phyloP scores from a whole-genome alignment of 106 monocot species.

The Acorus gramineus region DNA sequence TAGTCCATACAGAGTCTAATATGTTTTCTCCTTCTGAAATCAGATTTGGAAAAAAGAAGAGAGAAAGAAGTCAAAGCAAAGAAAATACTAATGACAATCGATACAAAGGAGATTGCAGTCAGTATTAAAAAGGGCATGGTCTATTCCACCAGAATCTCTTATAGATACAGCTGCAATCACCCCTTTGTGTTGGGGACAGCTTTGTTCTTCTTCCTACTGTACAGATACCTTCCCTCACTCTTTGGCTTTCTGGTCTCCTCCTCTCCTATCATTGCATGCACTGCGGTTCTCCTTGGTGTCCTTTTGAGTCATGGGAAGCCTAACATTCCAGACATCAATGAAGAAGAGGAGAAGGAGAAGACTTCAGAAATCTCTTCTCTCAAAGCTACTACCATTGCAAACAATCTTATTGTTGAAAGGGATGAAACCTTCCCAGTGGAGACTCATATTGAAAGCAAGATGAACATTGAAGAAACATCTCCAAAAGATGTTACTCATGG shows the following conservation, averaged over 20 bases:
- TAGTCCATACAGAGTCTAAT: no score
- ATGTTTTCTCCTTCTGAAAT: no score
- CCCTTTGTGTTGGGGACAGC: constrained; percentile 35
- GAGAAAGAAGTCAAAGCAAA: background rate
- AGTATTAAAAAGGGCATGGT: constrained; percentile 30
- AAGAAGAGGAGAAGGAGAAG: constrained; percentile 25
- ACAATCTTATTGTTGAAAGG: constrained; percentile 7
- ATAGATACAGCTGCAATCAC: constrained; percentile 26
- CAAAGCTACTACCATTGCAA: constrained; percentile 7
- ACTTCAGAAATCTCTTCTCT: constrained; percentile 22
- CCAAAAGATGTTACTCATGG: constrained; percentile 2
- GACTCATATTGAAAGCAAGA: constrained; percentile 9
- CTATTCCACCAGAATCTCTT: constrained; percentile 24
- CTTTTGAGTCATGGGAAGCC: constrained; percentile 60
- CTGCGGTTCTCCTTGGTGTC: constrained; percentile 52
- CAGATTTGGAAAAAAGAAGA: no score
- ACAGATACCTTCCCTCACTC: constrained; percentile 42
- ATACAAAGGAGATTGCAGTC: constrained; percentile 18
- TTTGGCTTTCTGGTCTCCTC: constrained; percentile 46
- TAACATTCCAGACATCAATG: constrained; percentile 27
- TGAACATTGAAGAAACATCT: constrained; percentile 5
- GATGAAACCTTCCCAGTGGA: constrained; percentile 1
- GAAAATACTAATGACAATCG: constrained; percentile 19
- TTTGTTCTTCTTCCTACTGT: constrained; percentile 34
- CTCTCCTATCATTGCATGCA: constrained; percentile 55